Evolutionary conservation across 1,284 basidiomycete species (phyloP), one percentile per base, ranked within the genome.

Genomic region (Ganoderma multipileum): DNA sequence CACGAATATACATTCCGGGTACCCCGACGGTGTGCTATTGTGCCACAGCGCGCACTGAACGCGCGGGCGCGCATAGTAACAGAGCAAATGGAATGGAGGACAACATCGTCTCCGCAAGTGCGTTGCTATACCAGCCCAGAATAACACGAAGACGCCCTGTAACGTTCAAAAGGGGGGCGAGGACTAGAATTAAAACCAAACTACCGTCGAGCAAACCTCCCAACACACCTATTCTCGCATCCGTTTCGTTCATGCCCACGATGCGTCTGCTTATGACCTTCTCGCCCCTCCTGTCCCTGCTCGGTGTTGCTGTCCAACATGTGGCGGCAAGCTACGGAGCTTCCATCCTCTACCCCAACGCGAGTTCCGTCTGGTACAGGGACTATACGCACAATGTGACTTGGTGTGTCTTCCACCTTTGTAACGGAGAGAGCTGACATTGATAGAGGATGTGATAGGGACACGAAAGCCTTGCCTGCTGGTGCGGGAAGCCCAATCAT

Each of bases 401-500:
- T 14, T 73, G 72, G 72, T 71, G 33, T 11, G 70, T 63, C 6
- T 47, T 50, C 38, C n/a, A 47, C 3, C 9, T 6, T 20, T 52
- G n/a, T n/a, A 55, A 30, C 47, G 20, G 41, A 50, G 23, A 20
- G 16, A 23, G 20, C 55, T n/a, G 20, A 20, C 41, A 85, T n/a
- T 20, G 18, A 42, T 23, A 3, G 16, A 2, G 14, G 1, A 16
- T 7, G 20, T 6, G 83, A 83, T 80, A 86, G 69, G 79, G 78
- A 12, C 75, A 80, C 33, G 68, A 80, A 47, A 76, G 81, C 39
- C 84, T 85, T 6, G 71, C 72, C 59, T 76, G 82, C 36, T 85
- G 86, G 70, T 85, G 85, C 55, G 86, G 86, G 77, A 18, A 52
- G n/a, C 23, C 38, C 30, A 2, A 58, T 64, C 57, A 75, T 74